Percentiles rank a stretch among this genome's conserved stretches.
These are phyloP conservation scores for Cucurbitaria berberidis DNA, from an alignment of 2,329 filamentous ascomycete genomes.

Conservation along the genomic window DNA sequence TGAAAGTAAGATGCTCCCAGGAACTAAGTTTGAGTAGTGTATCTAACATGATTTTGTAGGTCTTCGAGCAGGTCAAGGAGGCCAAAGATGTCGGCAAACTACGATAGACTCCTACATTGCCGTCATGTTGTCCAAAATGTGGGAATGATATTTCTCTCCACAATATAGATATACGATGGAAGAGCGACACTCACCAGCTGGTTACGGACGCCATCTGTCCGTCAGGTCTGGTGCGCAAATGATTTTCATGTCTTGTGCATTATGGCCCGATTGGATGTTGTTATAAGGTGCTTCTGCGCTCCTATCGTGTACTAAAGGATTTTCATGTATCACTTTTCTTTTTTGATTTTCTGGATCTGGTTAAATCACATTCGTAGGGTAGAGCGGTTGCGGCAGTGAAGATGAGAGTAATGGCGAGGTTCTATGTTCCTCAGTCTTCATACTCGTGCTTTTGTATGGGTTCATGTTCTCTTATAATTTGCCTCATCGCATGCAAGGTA, in stretches of 20 bases:
- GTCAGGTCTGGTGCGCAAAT: conserved; percentile 33
- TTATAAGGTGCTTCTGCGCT: conserved; percentile 1
- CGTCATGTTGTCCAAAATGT: not conserved
- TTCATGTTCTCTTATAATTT: not conserved
- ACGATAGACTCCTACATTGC: conserved; percentile 30
- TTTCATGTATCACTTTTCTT: not conserved
- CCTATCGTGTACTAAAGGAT: not conserved
- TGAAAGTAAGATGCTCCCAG: conserved; percentile 72
- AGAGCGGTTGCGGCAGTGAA: not conserved
- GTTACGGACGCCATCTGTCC: conserved; percentile 25
- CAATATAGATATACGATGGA: conserved; percentile 32
- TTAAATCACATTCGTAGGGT: not conserved
- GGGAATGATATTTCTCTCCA: conserved; percentile 6
- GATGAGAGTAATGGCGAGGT: not conserved
- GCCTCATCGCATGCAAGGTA: not conserved
- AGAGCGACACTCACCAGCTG: conserved; percentile 29
- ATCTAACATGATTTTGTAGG: conserved; percentile 51
- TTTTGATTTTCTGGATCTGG: not conserved
- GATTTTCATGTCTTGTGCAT: conserved; percentile 23
- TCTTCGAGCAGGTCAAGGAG: conserved; percentile 93
- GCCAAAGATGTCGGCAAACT: conserved; percentile 55
- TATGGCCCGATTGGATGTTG: conserved; percentile 16
- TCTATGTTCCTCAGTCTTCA: not conserved
- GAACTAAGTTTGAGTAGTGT: too few species aligned
- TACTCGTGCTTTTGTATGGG: not conserved